phyloP scores from a whole-genome alignment of 2,329 filamentous ascomycete genomes.

The Sporothrix schenckii region DNA sequence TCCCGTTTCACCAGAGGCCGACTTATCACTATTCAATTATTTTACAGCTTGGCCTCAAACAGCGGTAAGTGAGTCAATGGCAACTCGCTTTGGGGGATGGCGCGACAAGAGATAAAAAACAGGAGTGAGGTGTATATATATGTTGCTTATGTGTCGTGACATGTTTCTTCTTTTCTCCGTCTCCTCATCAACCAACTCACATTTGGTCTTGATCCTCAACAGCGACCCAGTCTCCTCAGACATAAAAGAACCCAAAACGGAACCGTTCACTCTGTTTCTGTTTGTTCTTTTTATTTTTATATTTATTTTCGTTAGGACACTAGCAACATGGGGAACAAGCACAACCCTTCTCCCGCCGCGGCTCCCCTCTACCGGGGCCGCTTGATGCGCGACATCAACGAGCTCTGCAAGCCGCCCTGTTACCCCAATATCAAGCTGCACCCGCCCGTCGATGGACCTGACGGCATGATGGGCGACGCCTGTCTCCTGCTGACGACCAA shows the following conservation, averaged over 20 bases:
- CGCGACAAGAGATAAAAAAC: too few species aligned
- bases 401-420: slow-evolving; percentile 51
- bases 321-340: not conserved
- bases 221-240: not conserved
- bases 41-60: not conserved
- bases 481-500: slow-evolving; percentile 52
- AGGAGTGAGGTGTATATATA: too few species aligned
- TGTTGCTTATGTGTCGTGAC: too few species aligned
- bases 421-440: slow-evolving; percentile 49
- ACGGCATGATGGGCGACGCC: slow-evolving; percentile 35
- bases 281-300: not conserved
- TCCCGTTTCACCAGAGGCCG: not conserved
- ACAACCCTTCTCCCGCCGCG: not conserved
- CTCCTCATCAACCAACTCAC: not conserved
- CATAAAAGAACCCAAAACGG: not conserved
- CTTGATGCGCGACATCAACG: slow-evolving; percentile 50
- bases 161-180: not conserved
- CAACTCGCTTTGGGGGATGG: not conserved
- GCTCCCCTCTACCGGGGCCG: slow-evolving; percentile 36
- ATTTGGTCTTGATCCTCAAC: not conserved
- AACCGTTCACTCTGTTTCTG: slow-evolving; percentile 22
- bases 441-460: slow-evolving; percentile 44
- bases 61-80: not conserved
- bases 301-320: too few species aligned
- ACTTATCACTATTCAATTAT: not conserved